Evolutionary conservation across 2,329 filamentous ascomycete genomes (phyloP).

Genomic region (Alternaria brassicicola): DNA sequence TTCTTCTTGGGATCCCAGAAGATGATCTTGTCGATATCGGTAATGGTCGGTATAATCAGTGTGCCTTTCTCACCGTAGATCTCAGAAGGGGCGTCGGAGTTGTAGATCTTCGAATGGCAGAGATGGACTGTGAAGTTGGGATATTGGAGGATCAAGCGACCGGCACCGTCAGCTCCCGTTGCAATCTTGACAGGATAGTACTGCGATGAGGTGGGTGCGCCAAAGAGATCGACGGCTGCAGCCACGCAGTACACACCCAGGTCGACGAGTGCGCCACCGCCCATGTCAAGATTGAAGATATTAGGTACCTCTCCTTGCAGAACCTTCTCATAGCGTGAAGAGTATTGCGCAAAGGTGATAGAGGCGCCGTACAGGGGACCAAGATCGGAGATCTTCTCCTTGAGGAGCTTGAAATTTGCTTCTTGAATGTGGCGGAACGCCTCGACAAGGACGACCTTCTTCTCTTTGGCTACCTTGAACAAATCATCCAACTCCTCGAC

Average conservation of each 20-base stretch:
- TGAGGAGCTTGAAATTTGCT: slow-evolving; percentile 55
- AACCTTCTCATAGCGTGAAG: slow-evolving; percentile 55
- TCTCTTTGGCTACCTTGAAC: slow-evolving; percentile 50
- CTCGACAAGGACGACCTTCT: slow-evolving; percentile 55
- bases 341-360: slow-evolving; percentile 55
- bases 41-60: slow-evolving; percentile 51
- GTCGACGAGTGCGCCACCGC: slow-evolving; percentile 56
- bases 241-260: slow-evolving; percentile 57
- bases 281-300: slow-evolving; percentile 57
- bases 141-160: slow-evolving; percentile 53
- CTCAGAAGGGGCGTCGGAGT: slow-evolving; percentile 52
- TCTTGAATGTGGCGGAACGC: slow-evolving; percentile 59
- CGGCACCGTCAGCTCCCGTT: slow-evolving; percentile 57
- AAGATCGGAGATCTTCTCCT: slow-evolving; percentile 46
- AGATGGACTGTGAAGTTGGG: slow-evolving; percentile 54
- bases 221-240: slow-evolving; percentile 57
- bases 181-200: slow-evolving; percentile 53
- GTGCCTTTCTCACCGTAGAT: slow-evolving; percentile 57
- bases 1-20: slow-evolving; percentile 54
- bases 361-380: slow-evolving; percentile 54
- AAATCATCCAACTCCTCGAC: slow-evolving; percentile 52
- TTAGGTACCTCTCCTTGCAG: slow-evolving; percentile 55
- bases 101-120: slow-evolving; percentile 53
- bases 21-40: slow-evolving; percentile 53
- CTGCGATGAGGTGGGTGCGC: slow-evolving; percentile 48